These are phyloP conservation scores for Pseudocercospora eumusae DNA, from an alignment of 2,329 filamentous ascomycete species.

Conservation along the genomic window DNA sequence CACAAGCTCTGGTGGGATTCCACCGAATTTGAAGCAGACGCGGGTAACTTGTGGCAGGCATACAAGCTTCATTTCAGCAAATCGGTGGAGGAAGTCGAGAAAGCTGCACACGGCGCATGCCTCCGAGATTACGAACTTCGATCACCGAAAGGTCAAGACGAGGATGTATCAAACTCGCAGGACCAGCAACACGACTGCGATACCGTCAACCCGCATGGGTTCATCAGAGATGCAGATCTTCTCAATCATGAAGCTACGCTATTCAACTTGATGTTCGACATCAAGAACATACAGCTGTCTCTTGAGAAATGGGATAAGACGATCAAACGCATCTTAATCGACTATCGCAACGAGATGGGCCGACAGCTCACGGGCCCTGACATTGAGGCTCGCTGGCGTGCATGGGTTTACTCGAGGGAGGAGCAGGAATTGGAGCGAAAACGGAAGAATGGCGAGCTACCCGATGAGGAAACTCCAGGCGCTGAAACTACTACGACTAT, in stretches of 20 bases:
- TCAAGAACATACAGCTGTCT: neutral
- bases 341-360: neutral
- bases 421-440: neutral
- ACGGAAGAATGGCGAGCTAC: neutral
- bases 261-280: neutral
- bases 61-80: neutral
- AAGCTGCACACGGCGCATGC: neutral
- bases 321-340: neutral
- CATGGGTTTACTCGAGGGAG: neutral
- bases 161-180: neutral
- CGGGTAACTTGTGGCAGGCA: neutral
- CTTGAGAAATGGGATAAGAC: neutral
- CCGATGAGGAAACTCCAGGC: neutral
- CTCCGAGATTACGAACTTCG: neutral
- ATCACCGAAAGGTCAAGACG: neutral
- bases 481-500: neutral
- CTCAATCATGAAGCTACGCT: neutral
- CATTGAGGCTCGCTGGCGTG: neutral
- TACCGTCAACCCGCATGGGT: neutral
- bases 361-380: neutral
- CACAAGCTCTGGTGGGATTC: neutral
- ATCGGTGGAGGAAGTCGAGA: neutral
- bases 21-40: neutral
- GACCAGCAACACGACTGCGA: neutral
- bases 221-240: neutral